phyloP scores from a whole-genome alignment of 2,329 filamentous ascomycete species.

The Neonectria neomacrospora region DNA sequence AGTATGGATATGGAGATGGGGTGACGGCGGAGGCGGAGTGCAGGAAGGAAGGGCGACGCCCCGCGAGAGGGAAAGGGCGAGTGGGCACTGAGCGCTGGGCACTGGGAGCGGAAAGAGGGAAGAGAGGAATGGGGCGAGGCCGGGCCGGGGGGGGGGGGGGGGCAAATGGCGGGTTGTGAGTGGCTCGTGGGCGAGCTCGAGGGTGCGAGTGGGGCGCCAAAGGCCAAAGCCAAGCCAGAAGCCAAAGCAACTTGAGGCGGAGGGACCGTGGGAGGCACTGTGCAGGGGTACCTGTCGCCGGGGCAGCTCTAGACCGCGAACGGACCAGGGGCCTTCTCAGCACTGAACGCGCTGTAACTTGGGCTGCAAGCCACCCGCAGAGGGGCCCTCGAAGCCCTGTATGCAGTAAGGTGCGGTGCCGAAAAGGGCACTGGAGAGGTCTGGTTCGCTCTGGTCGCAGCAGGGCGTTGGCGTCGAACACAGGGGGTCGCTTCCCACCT shows the following conservation, averaged over 20 bases:
- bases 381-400: neutral
- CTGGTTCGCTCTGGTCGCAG: neutral
- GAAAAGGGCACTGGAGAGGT: neutral
- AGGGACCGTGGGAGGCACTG: conserved; percentile 39
- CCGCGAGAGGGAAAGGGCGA: conserved; percentile 15
- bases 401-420: neutral
- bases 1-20: conserved; percentile 27
- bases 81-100: conserved; percentile 9
- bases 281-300: conserved; percentile 39
- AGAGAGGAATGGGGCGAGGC: conserved; percentile 24
- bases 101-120: conserved; percentile 22
- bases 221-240: conserved; percentile 26
- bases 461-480: neutral
- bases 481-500: conserved; percentile 4
- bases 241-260: conserved; percentile 7
- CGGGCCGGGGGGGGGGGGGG: conserved; percentile 21
- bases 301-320: conserved; percentile 3
- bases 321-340: neutral
- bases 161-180: conserved; percentile 13
- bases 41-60: conserved; percentile 20
- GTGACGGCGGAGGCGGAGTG: conserved; percentile 37
- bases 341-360: neutral
- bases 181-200: conserved; percentile 33
- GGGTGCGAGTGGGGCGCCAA: conserved; percentile 21
- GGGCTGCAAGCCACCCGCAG: neutral